Evolutionary conservation across 225 moss, liverwort and hornwort species (phyloP).

Genomic region (Climacium dendroides): DNA sequence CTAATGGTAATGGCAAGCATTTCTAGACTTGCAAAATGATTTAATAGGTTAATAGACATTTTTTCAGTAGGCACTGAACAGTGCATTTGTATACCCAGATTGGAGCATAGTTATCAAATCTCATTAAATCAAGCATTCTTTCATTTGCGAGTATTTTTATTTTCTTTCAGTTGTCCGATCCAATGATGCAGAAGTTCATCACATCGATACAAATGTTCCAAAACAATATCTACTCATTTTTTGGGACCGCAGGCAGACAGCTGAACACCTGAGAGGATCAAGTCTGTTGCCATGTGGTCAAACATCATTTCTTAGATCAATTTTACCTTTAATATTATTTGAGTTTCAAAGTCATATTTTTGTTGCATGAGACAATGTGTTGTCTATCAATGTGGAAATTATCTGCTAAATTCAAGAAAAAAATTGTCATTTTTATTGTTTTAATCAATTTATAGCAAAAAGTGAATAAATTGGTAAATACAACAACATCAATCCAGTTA

Average conservation of each 20-base stretch:
- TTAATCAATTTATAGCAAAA: background rate
- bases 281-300: background rate
- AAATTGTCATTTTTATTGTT: rapidly evolving
- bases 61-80: background rate
- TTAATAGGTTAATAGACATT: background rate
- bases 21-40: background rate
- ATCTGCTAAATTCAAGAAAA: background rate
- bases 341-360: background rate
- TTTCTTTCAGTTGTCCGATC: background rate
- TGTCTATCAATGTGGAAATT: too few relatives aligned
- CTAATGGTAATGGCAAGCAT: background rate
- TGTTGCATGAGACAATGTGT: background rate
- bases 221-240: background rate
- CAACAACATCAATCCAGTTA: background rate
- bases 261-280: background rate
- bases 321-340: background rate
- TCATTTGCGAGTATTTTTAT: background rate
- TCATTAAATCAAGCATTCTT: background rate
- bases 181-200: background rate
- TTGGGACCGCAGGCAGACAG: background rate
- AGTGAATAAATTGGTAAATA: background rate
- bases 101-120: background rate
- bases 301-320: background rate
- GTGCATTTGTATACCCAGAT: background rate
- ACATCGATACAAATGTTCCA: background rate